Percentiles rank a stretch among this genome's conserved stretches.
Conservation (phyloP, 2,329 filamentous ascomycete species). For the Allantophomopsis lycopodina region DNA sequence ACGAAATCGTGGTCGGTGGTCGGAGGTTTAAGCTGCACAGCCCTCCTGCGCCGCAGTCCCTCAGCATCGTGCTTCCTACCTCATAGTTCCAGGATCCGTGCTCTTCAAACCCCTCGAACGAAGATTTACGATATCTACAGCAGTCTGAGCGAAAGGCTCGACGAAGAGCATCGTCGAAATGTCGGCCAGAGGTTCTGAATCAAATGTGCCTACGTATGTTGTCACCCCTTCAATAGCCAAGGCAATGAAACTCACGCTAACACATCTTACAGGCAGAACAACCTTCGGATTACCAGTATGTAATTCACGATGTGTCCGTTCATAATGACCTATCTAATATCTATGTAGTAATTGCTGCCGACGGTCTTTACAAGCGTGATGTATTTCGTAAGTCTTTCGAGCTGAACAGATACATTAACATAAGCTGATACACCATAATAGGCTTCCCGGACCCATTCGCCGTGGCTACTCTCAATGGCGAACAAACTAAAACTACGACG, state of each 20-base stretch:
- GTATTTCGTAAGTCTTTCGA: constrained; percentile 69
- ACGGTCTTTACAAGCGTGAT: constrained; percentile 98
- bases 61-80: too few relatives aligned
- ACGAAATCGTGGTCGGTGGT: too few relatives aligned
- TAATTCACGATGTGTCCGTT: not conserved
- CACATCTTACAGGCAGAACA: constrained; percentile 48
- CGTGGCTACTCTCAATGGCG: constrained; percentile 90
- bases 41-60: too few relatives aligned
- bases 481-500: constrained; percentile 95
- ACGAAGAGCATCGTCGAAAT: not conserved
- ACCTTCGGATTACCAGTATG: constrained; percentile 87
- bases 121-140: too few relatives aligned
- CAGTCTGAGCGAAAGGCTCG: not conserved
- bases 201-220: constrained; percentile 50
- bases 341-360: constrained; percentile 81
- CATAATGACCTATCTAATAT: constrained; percentile 19
- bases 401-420: constrained; percentile 1
- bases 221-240: constrained; percentile 4
- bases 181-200: constrained; percentile 33
- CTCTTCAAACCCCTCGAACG: too few relatives aligned
- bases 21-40: too few relatives aligned
- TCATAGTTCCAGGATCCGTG: too few relatives aligned
- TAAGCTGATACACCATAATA: constrained; percentile 22
- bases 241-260: constrained; percentile 4
- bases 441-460: constrained; percentile 97